These are phyloP conservation scores for Ogataea chonburiensis DNA, from an alignment of 805 yeast genomes.

Conservation along the genomic window DNA sequence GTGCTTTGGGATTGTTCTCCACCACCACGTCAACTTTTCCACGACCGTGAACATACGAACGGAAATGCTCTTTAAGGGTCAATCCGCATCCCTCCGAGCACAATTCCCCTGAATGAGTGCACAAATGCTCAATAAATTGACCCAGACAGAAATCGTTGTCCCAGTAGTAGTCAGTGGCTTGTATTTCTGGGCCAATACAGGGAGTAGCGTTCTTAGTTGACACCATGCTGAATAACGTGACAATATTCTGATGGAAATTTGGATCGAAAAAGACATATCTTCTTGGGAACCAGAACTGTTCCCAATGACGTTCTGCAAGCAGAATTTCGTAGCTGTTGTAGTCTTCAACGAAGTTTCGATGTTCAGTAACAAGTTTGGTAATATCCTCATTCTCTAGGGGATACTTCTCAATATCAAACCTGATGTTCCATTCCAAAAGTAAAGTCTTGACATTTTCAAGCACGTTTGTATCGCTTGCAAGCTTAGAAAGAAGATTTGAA, in stretches of 20 bases:
- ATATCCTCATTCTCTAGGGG: conserved; percentile 41
- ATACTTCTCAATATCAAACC: conserved; percentile 23
- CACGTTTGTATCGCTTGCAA: conserved; percentile 10
- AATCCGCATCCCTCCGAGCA: conserved; percentile 87
- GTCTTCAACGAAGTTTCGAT: conserved; percentile 30
- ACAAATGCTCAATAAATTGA: conserved; percentile 77
- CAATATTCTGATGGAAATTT: conserved; percentile 72
- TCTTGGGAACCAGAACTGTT: conserved; percentile 44
- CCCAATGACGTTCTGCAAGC: conserved; percentile 63
- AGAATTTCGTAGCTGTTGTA: conserved; percentile 30
- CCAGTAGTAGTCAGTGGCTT: conserved; percentile 82
- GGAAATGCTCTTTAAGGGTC: conserved; percentile 65
- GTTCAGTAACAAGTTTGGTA: conserved; percentile 37
- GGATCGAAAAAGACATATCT: conserved; percentile 61
- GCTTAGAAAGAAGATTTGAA: conserved; percentile 23
- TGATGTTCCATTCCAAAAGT: conserved; percentile 19
- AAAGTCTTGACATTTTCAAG: conserved; percentile 5
- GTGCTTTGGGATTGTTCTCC: conserved; percentile 55
- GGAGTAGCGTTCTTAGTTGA: conserved; percentile 85
- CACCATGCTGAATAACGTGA: conserved; percentile 77
- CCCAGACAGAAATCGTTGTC: conserved; percentile 91
- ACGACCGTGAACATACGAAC: conserved; percentile 84
- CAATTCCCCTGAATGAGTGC: conserved; percentile 58
- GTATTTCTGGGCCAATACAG: conserved; percentile 86
- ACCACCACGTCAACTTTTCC: conserved; percentile 78